Evolutionary conservation across 2,329 filamentous ascomycete genomes (phyloP).

Genomic region (Calonectria montana): DNA sequence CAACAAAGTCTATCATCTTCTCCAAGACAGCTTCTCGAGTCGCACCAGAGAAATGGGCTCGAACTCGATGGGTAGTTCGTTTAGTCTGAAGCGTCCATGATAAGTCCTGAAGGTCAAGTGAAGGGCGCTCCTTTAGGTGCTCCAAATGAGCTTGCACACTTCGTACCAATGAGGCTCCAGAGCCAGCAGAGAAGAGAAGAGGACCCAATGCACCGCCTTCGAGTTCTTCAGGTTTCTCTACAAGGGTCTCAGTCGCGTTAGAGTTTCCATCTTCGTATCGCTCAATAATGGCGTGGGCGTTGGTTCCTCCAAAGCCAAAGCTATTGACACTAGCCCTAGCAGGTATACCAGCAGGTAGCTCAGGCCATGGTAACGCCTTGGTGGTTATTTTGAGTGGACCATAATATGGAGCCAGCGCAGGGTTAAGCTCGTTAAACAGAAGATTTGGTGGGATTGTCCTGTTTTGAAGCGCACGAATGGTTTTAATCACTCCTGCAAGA

Average conservation of each 20-base stretch:
- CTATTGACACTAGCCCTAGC: slow-evolving; percentile 43
- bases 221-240: neutral
- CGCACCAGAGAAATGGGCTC: slow-evolving; percentile 14
- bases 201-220: neutral
- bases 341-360: neutral
- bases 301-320: slow-evolving; percentile 57
- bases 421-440: slow-evolving; percentile 44
- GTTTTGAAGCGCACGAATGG: slow-evolving; percentile 29
- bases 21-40: slow-evolving; percentile 4
- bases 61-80: slow-evolving; percentile 15
- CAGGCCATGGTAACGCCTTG: slow-evolving; percentile 36
- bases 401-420: slow-evolving; percentile 40
- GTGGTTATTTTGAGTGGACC: slow-evolving; percentile 34
- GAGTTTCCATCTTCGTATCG: neutral
- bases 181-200: slow-evolving; percentile 17
- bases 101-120: slow-evolving; percentile 7
- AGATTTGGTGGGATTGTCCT: slow-evolving; percentile 46
- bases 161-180: slow-evolving; percentile 13
- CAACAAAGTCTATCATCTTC: slow-evolving; percentile 16
- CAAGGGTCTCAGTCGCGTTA: neutral
- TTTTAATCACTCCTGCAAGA: slow-evolving; percentile 38
- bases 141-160: slow-evolving; percentile 6
- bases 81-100: slow-evolving; percentile 11
- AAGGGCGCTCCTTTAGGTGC: slow-evolving; percentile 1
- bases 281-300: slow-evolving; percentile 56